These are phyloP conservation scores for Pleurotus pulmonarius DNA, from an alignment of 768 basidiomycete species.

Conservation along the genomic window DNA sequence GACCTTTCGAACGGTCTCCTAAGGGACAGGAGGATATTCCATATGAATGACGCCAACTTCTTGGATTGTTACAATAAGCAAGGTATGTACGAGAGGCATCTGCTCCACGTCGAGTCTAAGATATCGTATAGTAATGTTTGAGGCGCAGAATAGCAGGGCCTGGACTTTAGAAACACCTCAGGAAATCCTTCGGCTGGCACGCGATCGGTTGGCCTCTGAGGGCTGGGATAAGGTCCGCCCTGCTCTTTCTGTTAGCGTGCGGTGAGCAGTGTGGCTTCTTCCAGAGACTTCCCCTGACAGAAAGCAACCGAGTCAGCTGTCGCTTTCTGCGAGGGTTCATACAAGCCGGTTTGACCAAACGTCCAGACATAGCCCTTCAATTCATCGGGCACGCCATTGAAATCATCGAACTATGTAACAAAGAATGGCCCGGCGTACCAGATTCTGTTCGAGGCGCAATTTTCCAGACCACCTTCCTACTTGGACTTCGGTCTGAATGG, in stretches of 20 bases:
- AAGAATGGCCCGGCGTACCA: constrained; percentile 34
- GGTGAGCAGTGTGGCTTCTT: neutral
- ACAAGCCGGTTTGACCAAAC: constrained; percentile 11
- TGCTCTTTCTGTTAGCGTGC: constrained; percentile 2
- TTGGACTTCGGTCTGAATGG: constrained; percentile 34
- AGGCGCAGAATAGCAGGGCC: neutral
- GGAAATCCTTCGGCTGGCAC: neutral
- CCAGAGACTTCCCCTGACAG: too few relatives aligned
- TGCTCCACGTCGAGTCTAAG: neutral
- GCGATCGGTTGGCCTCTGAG: neutral
- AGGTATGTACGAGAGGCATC: neutral
- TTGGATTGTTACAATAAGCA: neutral
- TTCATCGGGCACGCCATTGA: constrained; percentile 33
- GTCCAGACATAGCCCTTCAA: constrained; percentile 22
- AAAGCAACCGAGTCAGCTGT: constrained; percentile 19
- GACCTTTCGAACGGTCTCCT: constrained; percentile 33
- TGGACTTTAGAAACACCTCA: neutral
- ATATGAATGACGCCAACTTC: neutral
- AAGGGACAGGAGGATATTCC: constrained; percentile 20
- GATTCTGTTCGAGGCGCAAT: constrained; percentile 35
- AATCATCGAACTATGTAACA: constrained; percentile 38
- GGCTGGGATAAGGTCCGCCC: constrained; percentile 4
- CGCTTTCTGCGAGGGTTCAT: constrained; percentile 39
- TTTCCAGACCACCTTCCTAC: constrained; percentile 37
- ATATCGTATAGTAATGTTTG: neutral